A percentile compares a stretch with the other conserved stretches of the same genome.
These are phyloP conservation scores for Fusarium keratoplasticum DNA, from an alignment of 2,329 filamentous ascomycete species.

Conservation along the genomic window DNA sequence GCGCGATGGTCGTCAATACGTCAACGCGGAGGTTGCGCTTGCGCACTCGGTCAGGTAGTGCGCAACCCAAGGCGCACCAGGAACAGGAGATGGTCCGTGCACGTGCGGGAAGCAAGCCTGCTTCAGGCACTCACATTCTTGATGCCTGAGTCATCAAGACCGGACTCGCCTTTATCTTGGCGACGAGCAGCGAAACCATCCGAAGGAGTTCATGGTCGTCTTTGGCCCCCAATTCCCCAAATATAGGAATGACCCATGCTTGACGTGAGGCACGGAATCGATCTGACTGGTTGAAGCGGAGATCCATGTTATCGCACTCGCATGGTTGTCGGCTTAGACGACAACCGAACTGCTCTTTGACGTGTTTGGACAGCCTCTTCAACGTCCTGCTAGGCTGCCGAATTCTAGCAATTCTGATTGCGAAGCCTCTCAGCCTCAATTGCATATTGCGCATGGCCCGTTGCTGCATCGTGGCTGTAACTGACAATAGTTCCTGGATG, in stretches of 20 bases:
- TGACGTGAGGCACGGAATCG: neutral
- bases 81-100: slow-evolving; percentile 33
- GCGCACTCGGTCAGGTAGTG: slow-evolving; percentile 4
- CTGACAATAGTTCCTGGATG: neutral
- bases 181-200: neutral
- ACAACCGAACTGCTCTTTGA: neutral
- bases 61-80: slow-evolving; percentile 10
- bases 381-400: neutral
- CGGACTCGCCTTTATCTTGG: neutral
- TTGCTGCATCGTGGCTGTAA: neutral
- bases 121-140: slow-evolving; percentile 24
- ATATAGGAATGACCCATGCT: neutral
- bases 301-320: neutral
- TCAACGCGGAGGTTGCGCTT: slow-evolving; percentile 29
- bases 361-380: neutral
- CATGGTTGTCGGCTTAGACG: neutral
- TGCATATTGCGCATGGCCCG: neutral
- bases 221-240: neutral
- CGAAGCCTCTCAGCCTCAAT: neutral
- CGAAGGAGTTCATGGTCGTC: neutral
- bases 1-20: slow-evolving; percentile 17
- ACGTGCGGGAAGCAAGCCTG: slow-evolving; percentile 1
- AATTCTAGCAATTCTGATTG: neutral
- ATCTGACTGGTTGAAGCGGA: neutral
- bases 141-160: slow-evolving; percentile 17